Evolutionary conservation across 2,329 filamentous ascomycete species (phyloP).

Genomic region (Penicillium concentricum): DNA sequence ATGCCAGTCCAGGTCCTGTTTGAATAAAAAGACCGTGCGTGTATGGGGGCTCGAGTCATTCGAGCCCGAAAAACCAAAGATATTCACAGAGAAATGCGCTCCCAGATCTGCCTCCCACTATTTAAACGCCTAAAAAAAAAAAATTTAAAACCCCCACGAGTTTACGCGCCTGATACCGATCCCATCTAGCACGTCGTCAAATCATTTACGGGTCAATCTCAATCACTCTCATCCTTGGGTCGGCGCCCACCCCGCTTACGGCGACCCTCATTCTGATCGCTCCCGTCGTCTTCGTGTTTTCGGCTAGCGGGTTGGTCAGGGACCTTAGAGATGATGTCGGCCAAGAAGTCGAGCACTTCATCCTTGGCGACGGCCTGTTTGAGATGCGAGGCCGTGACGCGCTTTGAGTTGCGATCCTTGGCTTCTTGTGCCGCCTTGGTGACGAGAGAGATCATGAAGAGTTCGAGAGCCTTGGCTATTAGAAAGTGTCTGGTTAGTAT

Average conservation of each 20-base stretch:
- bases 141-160: not conserved
- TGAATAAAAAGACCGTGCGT: not conserved
- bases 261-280: constrained; percentile 50
- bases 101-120: constrained; percentile 15
- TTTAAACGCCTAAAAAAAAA: constrained; percentile 9
- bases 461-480: constrained; percentile 83
- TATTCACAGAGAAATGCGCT: constrained; percentile 30
- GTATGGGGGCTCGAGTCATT: not conserved
- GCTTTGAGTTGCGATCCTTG: constrained; percentile 77
- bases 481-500: constrained; percentile 16
- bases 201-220: constrained; percentile 10
- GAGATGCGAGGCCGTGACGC: constrained; percentile 85
- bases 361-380: constrained; percentile 86
- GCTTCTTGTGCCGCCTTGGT: constrained; percentile 84
- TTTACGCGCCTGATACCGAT: constrained; percentile 22
- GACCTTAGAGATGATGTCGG: constrained; percentile 85
- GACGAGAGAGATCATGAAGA: constrained; percentile 96
- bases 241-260: constrained; percentile 45
- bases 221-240: constrained; percentile 44
- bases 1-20: not conserved
- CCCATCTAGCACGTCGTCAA: constrained; percentile 26
- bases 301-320: constrained; percentile 57
- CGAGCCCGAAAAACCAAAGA: constrained; percentile 11
- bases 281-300: constrained; percentile 47
- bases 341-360: constrained; percentile 90